A percentile compares a stretch with the other conserved stretches of the same genome.
These are phyloP conservation scores for Ophiostoma australiae DNA, from an alignment of 2,329 filamentous ascomycete species.

Conservation along the genomic window DNA sequence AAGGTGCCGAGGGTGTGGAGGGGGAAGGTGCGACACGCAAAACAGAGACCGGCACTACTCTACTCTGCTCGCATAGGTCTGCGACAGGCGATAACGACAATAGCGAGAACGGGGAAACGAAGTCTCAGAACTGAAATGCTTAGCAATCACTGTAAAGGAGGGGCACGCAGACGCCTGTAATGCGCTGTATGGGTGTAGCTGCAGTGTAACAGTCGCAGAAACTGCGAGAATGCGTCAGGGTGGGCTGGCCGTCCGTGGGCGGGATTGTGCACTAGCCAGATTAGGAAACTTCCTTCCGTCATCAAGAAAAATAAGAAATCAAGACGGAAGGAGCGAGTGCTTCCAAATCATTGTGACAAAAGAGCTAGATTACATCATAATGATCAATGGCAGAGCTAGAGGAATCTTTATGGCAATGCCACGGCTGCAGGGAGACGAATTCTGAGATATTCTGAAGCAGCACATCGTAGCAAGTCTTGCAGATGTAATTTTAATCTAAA, in stretches of 20 bases:
- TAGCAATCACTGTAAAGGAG: background rate
- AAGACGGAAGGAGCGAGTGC: background rate
- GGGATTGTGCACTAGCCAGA: background rate
- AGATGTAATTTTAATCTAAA: too few relatives aligned
- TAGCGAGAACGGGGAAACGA: background rate
- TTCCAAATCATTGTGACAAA: slow-evolving; percentile 1
- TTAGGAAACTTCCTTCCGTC: slow-evolving; percentile 1
- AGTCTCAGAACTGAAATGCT: background rate
- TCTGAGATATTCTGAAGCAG: too few relatives aligned
- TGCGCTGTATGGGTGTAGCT: background rate
- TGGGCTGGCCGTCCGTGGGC: background rate
- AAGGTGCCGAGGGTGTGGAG: slow-evolving; percentile 3
- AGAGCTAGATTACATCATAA: background rate
- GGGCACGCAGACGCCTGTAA: background rate
- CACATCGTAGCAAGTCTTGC: too few relatives aligned
- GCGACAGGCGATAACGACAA: background rate
- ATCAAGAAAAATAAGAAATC: background rate
- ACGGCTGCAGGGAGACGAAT: too few relatives aligned
- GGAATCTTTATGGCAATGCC: fast-evolving
- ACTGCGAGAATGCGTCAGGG: slow-evolving; percentile 1
- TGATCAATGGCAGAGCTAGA: background rate
- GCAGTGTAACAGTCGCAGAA: slow-evolving; percentile 1
- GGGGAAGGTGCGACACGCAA: slow-evolving; percentile 7
- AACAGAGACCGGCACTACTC: background rate
- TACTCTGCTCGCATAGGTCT: background rate